These are phyloP conservation scores for Cenchrus americanus DNA, from an alignment of 176 grass and related monocot species.

Conservation along the genomic window DNA sequence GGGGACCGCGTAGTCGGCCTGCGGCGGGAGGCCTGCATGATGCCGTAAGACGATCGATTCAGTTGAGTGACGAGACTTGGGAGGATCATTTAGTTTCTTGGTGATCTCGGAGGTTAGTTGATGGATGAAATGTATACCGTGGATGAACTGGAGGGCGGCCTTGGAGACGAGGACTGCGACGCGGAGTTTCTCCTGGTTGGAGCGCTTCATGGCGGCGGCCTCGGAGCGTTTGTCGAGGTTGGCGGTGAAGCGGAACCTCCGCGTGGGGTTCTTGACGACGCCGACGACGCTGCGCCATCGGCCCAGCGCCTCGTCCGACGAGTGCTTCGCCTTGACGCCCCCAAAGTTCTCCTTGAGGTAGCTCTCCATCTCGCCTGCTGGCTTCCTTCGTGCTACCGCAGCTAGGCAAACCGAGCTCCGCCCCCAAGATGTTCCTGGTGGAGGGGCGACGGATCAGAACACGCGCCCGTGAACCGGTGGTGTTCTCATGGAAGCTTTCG, in stretches of 20 bases:
- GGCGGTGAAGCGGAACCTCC: slow-evolving; percentile 89
- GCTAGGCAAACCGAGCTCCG: too few relatives aligned
- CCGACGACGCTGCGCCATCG: slow-evolving; percentile 84
- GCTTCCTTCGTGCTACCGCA: too few relatives aligned
- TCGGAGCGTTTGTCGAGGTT: slow-evolving; percentile 91
- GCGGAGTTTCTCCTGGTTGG: slow-evolving; percentile 95
- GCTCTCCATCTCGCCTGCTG: slow-evolving; percentile 68
- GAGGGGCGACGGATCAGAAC: too few relatives aligned
- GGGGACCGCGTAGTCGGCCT: slow-evolving; percentile 74
- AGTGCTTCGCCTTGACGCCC: slow-evolving; percentile 84
- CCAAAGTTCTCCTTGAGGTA: slow-evolving; percentile 89
- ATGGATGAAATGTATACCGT: slow-evolving; percentile 41
- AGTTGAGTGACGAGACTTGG: background rate
- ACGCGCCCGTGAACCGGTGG: too few relatives aligned
- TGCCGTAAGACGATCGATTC: background rate
- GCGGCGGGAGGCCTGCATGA: slow-evolving; percentile 59
- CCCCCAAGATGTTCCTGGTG: too few relatives aligned
- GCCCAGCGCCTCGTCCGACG: slow-evolving; percentile 74
- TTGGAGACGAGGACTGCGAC: slow-evolving; percentile 92
- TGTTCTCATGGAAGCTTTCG: background rate
- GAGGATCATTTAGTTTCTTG: too few relatives aligned
- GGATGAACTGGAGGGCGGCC: slow-evolving; percentile 90
- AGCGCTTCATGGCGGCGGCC: slow-evolving; percentile 80
- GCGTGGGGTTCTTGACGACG: slow-evolving; percentile 97
- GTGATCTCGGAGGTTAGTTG: background rate